Evolutionary conservation across 179 eudicot species (phyloP).

Genomic region (Corrigiola litoralis): DNA sequence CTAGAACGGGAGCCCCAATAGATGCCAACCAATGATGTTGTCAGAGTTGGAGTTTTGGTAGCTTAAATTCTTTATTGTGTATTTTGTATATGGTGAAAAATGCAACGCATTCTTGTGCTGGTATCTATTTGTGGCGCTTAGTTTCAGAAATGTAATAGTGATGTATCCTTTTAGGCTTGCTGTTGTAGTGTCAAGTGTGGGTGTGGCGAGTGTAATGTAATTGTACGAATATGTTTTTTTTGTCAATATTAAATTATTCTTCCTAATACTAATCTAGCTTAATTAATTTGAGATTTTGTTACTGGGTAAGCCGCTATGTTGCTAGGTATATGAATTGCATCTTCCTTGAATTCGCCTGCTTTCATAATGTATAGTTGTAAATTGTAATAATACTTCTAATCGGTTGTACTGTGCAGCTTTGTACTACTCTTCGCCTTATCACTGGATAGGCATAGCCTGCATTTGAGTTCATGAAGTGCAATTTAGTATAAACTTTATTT

Average conservation of each 20-base stretch:
- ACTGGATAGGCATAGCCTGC: too few relatives aligned
- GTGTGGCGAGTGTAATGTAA: conserved; percentile 7
- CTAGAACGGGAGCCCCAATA: conserved; percentile 71
- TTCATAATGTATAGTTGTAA: too few relatives aligned
- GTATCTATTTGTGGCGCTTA: conserved; percentile 11
- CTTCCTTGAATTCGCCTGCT: too few relatives aligned
- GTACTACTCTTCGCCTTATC: too few relatives aligned
- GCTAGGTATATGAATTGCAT: too few relatives aligned
- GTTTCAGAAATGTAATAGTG: conserved; percentile 7
- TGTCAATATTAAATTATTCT: conserved; percentile 29
- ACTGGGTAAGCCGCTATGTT: too few relatives aligned
- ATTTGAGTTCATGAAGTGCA: too few relatives aligned
- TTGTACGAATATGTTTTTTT: neutral
- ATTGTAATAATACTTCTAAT: too few relatives aligned
- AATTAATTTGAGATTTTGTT: too few relatives aligned
- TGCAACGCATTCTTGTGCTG: conserved; percentile 14
- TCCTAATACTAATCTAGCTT: too few relatives aligned
- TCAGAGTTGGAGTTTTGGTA: conserved; percentile 12
- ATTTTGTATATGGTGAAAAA: conserved; percentile 42
- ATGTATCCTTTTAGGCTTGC: conserved; percentile 9
- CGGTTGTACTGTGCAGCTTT: too few relatives aligned
- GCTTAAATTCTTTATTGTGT: conserved; percentile 28
- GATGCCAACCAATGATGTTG: conserved; percentile 41
- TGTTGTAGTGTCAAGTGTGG: neutral
- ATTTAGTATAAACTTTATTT: too few relatives aligned